Evolutionary conservation across 805 yeast species (phyloP).

Genomic region (Ogataea wickerhamii): DNA sequence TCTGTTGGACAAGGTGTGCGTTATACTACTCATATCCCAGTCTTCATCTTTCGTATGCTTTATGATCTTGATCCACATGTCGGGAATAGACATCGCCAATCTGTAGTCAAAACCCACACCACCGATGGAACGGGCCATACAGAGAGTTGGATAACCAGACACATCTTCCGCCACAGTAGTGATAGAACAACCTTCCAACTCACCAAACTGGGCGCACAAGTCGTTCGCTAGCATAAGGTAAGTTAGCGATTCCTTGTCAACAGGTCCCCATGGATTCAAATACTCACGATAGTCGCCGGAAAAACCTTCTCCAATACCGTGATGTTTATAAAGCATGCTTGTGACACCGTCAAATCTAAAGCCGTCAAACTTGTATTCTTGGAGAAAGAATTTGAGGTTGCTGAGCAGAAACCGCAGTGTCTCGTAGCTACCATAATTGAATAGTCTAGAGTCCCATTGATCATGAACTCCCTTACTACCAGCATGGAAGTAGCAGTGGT

Average conservation of each 20-base stretch:
- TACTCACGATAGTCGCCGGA: constrained; percentile 93
- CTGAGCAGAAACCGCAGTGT: constrained; percentile 82
- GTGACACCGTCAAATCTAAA: constrained; percentile 97
- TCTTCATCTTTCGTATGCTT: constrained; percentile 83
- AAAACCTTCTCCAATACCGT: constrained; percentile 86
- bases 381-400: constrained; percentile 79
- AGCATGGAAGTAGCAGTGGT: constrained; percentile 84
- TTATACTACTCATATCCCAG: constrained; percentile 84
- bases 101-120: constrained; percentile 95
- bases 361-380: constrained; percentile 86
- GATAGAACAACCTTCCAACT: constrained; percentile 30
- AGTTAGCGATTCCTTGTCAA: constrained; percentile 82
- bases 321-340: constrained; percentile 86
- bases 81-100: constrained; percentile 95
- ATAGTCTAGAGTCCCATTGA: constrained; percentile 94
- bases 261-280: constrained; percentile 66
- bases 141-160: constrained; percentile 94
- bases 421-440: constrained; percentile 89
- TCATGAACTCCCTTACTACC: constrained; percentile 88
- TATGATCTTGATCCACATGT: constrained; percentile 95
- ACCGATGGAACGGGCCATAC: constrained; percentile 68
- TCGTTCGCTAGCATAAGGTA: constrained; percentile 91
- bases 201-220: constrained; percentile 54
- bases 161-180: constrained; percentile 94
- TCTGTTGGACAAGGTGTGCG: constrained; percentile 80